phyloP scores from a whole-genome alignment of 23 red algal genomes.

The Gracilariopsis chorda region DNA sequence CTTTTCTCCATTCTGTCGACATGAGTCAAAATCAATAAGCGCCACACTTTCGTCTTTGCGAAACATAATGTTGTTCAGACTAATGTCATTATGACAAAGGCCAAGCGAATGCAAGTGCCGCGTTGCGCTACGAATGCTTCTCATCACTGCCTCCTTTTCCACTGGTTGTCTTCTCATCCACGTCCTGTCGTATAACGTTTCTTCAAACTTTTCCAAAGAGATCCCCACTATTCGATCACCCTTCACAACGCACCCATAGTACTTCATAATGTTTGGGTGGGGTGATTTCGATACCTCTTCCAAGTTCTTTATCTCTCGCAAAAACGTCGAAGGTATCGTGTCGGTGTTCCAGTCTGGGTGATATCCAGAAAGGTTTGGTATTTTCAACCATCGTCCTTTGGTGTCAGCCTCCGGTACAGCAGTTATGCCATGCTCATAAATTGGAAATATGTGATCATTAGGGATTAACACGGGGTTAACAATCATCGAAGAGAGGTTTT shows the following conservation, averaged over 20 bases:
- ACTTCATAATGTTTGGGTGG: constrained; percentile 22
- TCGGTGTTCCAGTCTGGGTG: neutral
- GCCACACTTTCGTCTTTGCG: neutral
- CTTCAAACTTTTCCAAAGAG: constrained; percentile 8
- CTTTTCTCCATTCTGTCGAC: constrained; percentile 18
- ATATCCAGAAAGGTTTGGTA: neutral
- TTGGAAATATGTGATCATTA: constrained; percentile 11
- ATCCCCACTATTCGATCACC: constrained; percentile 12
- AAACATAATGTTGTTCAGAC: constrained; percentile 29
- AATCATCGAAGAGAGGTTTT: constrained; percentile 1
- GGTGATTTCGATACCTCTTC: constrained; percentile 3
- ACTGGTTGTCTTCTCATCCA: constrained; percentile 22
- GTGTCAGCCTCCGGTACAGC: neutral
- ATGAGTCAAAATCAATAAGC: constrained; percentile 19
- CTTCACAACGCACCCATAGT: constrained; percentile 22
- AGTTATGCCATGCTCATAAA: neutral
- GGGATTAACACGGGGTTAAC: constrained; percentile 5
- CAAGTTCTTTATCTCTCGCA: neutral
- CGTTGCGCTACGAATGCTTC: neutral
- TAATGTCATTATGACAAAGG: constrained; percentile 19
- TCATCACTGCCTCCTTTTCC: neutral
- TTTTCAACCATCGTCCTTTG: neutral
- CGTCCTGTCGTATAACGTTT: constrained; percentile 21
- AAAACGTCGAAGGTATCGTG: neutral
- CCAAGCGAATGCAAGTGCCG: constrained; percentile 9